Evolutionary conservation across 2,329 filamentous ascomycete species (phyloP).

Genomic region (Colletotrichum filicis): DNA sequence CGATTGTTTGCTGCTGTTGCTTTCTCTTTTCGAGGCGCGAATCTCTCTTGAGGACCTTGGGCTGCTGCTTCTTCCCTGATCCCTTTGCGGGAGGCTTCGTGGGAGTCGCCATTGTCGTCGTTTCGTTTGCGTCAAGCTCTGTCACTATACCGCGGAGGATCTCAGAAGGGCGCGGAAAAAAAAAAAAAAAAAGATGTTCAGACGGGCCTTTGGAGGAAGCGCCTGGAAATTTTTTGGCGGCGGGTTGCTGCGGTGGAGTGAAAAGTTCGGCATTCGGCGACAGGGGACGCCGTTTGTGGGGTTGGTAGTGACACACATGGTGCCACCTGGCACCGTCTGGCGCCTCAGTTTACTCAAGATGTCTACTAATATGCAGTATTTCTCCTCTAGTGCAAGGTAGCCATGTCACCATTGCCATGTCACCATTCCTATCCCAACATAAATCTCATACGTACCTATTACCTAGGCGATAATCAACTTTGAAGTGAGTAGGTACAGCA

Average conservation of each 20-base stretch:
- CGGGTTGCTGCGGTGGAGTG: conserved; percentile 12
- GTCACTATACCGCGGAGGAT: background rate
- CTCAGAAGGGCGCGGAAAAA: background rate
- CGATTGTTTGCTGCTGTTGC: conserved; percentile 52
- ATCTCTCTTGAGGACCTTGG: conserved; percentile 48
- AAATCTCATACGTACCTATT: too few relatives aligned
- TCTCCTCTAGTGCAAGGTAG: too few relatives aligned
- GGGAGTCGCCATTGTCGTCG: conserved; percentile 27
- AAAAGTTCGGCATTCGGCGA: conserved; percentile 34
- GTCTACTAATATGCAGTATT: too few relatives aligned
- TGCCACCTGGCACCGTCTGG: background rate
- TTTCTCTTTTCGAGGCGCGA: conserved; percentile 44
- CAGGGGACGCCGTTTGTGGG: conserved; percentile 27
- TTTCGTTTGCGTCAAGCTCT: conserved; percentile 2
- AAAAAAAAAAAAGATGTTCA: background rate
- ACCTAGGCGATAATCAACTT: too few relatives aligned
- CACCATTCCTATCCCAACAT: too few relatives aligned
- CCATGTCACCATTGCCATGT: too few relatives aligned
- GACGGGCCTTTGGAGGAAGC: background rate
- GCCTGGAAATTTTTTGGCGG: conserved; percentile 31
- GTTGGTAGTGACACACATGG: rapidly evolving
- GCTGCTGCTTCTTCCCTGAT: conserved; percentile 37
- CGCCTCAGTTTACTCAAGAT: rapidly evolving
- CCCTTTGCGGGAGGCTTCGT: conserved; percentile 39
- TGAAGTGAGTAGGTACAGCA: too few relatives aligned